phyloP scores from a whole-genome alignment of 2,329 filamentous ascomycete genomes.

The Periglandula ipomoeae region DNA sequence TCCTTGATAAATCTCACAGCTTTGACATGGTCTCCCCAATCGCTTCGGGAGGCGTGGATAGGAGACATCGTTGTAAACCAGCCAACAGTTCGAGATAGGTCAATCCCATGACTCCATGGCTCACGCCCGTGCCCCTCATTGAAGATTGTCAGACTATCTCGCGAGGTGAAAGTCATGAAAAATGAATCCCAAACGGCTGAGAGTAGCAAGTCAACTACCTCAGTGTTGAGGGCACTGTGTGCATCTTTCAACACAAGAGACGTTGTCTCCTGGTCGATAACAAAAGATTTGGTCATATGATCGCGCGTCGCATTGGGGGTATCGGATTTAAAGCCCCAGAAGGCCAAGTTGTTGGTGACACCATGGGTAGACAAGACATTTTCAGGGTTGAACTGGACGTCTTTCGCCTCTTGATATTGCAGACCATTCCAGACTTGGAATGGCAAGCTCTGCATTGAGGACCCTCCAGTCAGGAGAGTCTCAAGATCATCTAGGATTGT shows the following conservation, averaged over 20 bases:
- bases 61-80: constrained; percentile 29
- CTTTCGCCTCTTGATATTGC: constrained; percentile 21
- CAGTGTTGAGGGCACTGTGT: constrained; percentile 13
- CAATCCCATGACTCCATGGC: constrained; percentile 18
- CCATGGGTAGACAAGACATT: constrained; percentile 1
- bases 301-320: constrained; percentile 2
- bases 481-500: constrained; percentile 35
- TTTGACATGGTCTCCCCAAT: neutral
- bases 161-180: constrained; percentile 17
- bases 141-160: constrained; percentile 19
- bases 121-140: constrained; percentile 19
- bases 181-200: constrained; percentile 22
- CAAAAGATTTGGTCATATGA: constrained; percentile 2
- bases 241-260: constrained; percentile 5
- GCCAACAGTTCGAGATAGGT: constrained; percentile 25
- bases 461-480: constrained; percentile 19
- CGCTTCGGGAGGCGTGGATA: constrained; percentile 6
- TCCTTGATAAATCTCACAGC: constrained; percentile 1
- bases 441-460: neutral
- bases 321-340: neutral
- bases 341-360: neutral
- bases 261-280: constrained; percentile 5
- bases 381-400: neutral
- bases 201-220: constrained; percentile 23
- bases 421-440: constrained; percentile 23